These are phyloP conservation scores for Ophiostoma angusticollis DNA, from an alignment of 2,329 filamentous ascomycete genomes.

Conservation along the genomic window DNA sequence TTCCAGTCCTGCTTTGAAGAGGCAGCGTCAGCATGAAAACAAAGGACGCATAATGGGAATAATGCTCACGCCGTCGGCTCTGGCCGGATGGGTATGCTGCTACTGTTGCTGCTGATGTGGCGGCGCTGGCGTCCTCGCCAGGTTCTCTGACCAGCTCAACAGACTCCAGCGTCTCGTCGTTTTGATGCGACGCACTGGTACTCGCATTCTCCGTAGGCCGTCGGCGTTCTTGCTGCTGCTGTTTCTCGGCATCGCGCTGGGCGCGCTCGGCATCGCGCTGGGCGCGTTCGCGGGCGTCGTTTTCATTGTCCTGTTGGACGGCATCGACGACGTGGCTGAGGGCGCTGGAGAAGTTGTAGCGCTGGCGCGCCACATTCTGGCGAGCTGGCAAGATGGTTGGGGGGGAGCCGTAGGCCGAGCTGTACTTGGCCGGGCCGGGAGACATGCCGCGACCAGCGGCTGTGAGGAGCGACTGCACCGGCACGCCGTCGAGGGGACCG, in stretches of 20 bases:
- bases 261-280: slow-evolving; percentile 11
- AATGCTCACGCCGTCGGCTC: not conserved
- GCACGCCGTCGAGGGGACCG: slow-evolving; percentile 8
- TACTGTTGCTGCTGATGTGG: too few species aligned
- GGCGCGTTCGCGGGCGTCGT: slow-evolving; percentile 11
- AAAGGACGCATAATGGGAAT: not conserved
- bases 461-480: slow-evolving; percentile 5
- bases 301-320: slow-evolving; percentile 15
- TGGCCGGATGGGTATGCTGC: not conserved
- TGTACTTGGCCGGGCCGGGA: slow-evolving; percentile 15
- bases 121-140: too few species aligned
- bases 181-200: not conserved
- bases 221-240: slow-evolving; percentile 5
- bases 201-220: too few species aligned
- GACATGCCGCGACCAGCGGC: slow-evolving; percentile 13
- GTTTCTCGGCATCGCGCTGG: slow-evolving; percentile 10
- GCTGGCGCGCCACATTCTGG: slow-evolving; percentile 13
- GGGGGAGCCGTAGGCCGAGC: slow-evolving; percentile 16
- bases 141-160: slow-evolving; percentile 5
- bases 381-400: slow-evolving; percentile 12
- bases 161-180: slow-evolving; percentile 3
- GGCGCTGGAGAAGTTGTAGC: slow-evolving; percentile 14
- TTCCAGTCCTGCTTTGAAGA: not conserved
- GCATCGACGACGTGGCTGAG: slow-evolving; percentile 12
- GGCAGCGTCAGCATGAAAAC: not conserved